phyloP scores from a whole-genome alignment of 495 filamentous ascomycete genomes.

The Margaritispora aquatica region DNA sequence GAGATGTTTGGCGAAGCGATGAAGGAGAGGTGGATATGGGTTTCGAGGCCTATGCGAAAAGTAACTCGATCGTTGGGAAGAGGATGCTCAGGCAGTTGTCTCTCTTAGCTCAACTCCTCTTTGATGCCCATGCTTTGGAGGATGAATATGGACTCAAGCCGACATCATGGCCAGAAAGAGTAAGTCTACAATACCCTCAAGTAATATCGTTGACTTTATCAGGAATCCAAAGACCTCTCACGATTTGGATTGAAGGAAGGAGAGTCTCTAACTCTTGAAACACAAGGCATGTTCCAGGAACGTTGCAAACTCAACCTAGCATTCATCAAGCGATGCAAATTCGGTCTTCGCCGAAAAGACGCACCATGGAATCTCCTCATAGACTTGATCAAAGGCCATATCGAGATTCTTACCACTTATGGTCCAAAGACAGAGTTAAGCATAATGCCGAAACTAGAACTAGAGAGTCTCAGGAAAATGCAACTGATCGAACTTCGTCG shows the following conservation, averaged over 20 bases:
- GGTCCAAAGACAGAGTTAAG: constrained; percentile 14
- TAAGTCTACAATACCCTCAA: background rate
- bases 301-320: constrained; percentile 20
- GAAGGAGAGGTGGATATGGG: constrained; percentile 16
- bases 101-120: constrained; percentile 16
- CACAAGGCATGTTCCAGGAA: constrained; percentile 16
- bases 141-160: constrained; percentile 20
- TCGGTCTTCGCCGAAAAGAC: constrained; percentile 17
- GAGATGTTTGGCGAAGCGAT: constrained; percentile 22
- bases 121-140: constrained; percentile 19
- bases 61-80: constrained; percentile 8
- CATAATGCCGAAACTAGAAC: constrained; percentile 14
- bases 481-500: constrained; percentile 12
- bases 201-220: background rate
- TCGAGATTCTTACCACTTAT: constrained; percentile 13
- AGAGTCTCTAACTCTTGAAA: constrained; percentile 14
- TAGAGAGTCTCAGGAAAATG: constrained; percentile 14
- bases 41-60: constrained; percentile 20
- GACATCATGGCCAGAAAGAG: constrained; percentile 12
- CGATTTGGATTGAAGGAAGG: constrained; percentile 14
- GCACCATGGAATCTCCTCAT: constrained; percentile 14
- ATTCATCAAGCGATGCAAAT: constrained; percentile 21
- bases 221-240: constrained; percentile 23
- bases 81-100: constrained; percentile 15
- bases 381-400: constrained; percentile 20